Conservation (phyloP, 1,284 basidiomycete species). For the Melampsora occidentalis region DNA sequence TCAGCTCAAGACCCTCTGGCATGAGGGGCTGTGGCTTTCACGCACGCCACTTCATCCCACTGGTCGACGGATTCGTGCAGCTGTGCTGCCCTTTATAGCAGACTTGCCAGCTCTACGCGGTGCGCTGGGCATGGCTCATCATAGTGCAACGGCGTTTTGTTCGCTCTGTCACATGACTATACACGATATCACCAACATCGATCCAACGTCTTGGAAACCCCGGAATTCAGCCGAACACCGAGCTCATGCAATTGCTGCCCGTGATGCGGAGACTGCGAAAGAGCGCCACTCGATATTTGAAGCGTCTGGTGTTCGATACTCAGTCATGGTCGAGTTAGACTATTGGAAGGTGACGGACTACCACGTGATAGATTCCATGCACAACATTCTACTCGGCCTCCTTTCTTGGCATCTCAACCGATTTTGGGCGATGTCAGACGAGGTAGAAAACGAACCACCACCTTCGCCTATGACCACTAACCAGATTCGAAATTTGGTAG, state of each 20-base stretch:
- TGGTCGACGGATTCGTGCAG: not conserved
- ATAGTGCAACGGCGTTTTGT: not conserved
- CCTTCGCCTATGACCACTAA: not conserved
- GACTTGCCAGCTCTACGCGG: not conserved
- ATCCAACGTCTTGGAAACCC: not conserved
- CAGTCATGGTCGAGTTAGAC: not conserved
- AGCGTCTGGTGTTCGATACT: not conserved
- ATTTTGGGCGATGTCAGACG: no score
- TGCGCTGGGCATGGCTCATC: not conserved
- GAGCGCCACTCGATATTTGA: not conserved
- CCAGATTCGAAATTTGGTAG: not conserved
- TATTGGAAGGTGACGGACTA: not conserved
- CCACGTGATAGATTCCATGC: slow-evolving; percentile 18
- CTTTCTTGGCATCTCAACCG: no score
- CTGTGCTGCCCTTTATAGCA: slow-evolving; percentile 8
- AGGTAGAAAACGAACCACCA: no score
- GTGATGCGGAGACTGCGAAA: not conserved
- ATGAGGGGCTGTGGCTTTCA: not conserved
- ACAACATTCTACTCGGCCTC: no score
- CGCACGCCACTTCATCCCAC: not conserved
- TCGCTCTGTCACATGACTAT: not conserved
- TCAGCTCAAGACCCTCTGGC: slow-evolving; percentile 2
- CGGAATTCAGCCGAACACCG: not conserved
- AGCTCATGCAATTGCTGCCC: not conserved
- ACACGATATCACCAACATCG: not conserved